Conservation (phyloP, 768 basidiomycete species). For the Suillus sp. region DNA sequence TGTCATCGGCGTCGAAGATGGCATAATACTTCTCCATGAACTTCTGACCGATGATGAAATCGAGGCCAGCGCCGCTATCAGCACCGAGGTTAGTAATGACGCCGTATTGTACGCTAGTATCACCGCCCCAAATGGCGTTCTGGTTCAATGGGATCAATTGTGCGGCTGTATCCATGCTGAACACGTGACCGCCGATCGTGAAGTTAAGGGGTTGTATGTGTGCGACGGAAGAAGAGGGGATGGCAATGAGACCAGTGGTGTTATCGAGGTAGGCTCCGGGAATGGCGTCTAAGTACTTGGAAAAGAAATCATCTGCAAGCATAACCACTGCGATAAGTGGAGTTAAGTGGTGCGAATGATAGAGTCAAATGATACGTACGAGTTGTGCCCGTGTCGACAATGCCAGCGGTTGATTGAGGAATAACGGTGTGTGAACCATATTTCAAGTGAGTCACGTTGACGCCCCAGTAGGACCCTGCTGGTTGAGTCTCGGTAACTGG, state of each 20-base stretch:
- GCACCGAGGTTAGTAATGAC: slow-evolving; percentile 8
- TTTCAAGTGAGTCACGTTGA: slow-evolving; percentile 25
- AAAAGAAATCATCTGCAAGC: slow-evolving; percentile 25
- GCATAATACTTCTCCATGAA: slow-evolving; percentile 24
- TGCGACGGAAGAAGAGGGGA: slow-evolving; percentile 18
- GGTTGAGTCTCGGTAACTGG: slow-evolving; percentile 31
- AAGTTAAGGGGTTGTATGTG: slow-evolving; percentile 22
- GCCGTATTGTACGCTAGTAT: slow-evolving; percentile 17
- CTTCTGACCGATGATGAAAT: slow-evolving; percentile 22
- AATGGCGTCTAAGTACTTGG: slow-evolving; percentile 19
- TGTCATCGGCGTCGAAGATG: slow-evolving; percentile 8
- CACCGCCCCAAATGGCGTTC: slow-evolving; percentile 20
- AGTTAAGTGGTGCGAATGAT: neutral
- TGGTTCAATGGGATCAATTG: slow-evolving; percentile 22
- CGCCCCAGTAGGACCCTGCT: slow-evolving; percentile 31
- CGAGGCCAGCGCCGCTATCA: slow-evolving; percentile 13
- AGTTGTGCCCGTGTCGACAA: slow-evolving; percentile 33
- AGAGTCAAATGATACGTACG: slow-evolving; percentile 14
- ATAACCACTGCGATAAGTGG: slow-evolving; percentile 20
- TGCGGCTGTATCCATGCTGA: slow-evolving; percentile 24
- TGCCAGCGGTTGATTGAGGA: slow-evolving; percentile 26
- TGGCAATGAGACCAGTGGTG: slow-evolving; percentile 19
- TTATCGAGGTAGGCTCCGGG: slow-evolving; percentile 18
- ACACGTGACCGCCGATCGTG: slow-evolving; percentile 10
- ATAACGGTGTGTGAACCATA: slow-evolving; percentile 22